phyloP scores from a whole-genome alignment of 768 basidiomycete genomes.

The Mycena maculata region DNA sequence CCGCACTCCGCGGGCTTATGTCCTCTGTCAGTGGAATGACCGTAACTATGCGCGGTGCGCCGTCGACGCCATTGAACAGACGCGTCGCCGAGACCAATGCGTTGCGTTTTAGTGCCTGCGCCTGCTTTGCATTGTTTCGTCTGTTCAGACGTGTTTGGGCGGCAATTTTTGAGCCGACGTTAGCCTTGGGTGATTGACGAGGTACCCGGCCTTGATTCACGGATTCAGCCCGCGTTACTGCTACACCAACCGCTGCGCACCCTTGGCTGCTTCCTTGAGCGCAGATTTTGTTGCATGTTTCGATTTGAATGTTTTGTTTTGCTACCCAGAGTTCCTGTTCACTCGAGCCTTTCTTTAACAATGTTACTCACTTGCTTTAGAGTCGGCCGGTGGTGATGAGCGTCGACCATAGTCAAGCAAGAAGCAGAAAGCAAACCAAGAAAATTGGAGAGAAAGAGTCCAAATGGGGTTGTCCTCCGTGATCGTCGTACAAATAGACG shows the following conservation, averaged over 20 bases:
- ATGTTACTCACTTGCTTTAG: slow-evolving; percentile 74
- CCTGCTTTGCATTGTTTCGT: slow-evolving; percentile 87
- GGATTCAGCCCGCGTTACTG: neutral
- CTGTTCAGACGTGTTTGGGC: slow-evolving; percentile 83
- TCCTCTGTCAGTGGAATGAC: slow-evolving; percentile 86
- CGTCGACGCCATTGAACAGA: slow-evolving; percentile 83
- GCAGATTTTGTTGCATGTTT: slow-evolving; percentile 89
- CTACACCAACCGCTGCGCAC: slow-evolving; percentile 47
- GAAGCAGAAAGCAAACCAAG: too few relatives aligned
- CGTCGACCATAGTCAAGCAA: slow-evolving; percentile 19
- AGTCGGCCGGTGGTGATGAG: slow-evolving; percentile 81
- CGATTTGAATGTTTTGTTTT: slow-evolving; percentile 94
- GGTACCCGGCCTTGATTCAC: slow-evolving; percentile 64
- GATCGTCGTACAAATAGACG: too few relatives aligned
- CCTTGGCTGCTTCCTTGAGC: slow-evolving; percentile 88
- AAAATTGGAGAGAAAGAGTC: too few relatives aligned
- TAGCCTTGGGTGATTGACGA: slow-evolving; percentile 66
- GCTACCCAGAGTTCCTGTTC: slow-evolving; percentile 28
- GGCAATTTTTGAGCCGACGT: slow-evolving; percentile 57
- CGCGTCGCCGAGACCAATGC: slow-evolving; percentile 76
- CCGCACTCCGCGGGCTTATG: slow-evolving; percentile 62
- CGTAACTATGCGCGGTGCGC: slow-evolving; percentile 87
- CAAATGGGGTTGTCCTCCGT: too few relatives aligned
- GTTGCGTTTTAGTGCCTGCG: slow-evolving; percentile 76
- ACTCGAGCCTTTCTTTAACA: neutral